Base-by-base conservation (phyloP, 441 rosid genomes). In the Mallotus repandus region DNA sequence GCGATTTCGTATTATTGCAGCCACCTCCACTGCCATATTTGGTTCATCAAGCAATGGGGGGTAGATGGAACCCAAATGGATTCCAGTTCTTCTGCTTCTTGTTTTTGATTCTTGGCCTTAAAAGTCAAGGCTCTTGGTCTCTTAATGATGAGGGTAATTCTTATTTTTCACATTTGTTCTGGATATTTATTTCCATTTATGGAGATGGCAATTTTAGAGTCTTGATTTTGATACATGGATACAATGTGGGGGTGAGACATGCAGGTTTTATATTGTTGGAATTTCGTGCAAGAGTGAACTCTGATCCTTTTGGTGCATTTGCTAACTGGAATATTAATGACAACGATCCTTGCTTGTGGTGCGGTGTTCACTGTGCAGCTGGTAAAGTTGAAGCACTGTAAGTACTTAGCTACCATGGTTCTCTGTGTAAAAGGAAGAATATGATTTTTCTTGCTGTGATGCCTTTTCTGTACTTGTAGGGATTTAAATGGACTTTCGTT, bases 321-420 rank as follows among this genome's bases (percentile, higher is more conserved):
- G 83, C 83, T 18, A 84, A 87, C 69, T 96, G 99, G 99, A 83
- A 85, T 80, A 66, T 67, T 9, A 74, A 75, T 61, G 88, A 87
- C 66, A 66, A 50, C 43, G 80, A 83, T 72, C 89, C 97, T 9
- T 96, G 99, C 65, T 72, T 49, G 29, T 96, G 99, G 99, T 80
- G 79, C 19, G 94, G 96, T 11, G 87, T 96, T 55, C 82, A 77
- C 64, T 96, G 98, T 63, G 86, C 77, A 52, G 84, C 84, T 46
- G 87, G 87, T 71, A 76, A 86, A 84, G 97, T 93, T 79, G 86
- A 86, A 71, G 81, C 77, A 72, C 85, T 96, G 99, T 96, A 87
- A 87, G 98, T 86, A 18, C 76, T 65, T 12, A 4, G 66, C 43
- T 48, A 4, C 18, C 16, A 55, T 53, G 32, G 22, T 45, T 32